A percentile compares a stretch with the other conserved stretches of the same genome.
phyloP scores from a whole-genome alignment of 2,329 filamentous ascomycete genomes.

The Claviceps arundinis region DNA sequence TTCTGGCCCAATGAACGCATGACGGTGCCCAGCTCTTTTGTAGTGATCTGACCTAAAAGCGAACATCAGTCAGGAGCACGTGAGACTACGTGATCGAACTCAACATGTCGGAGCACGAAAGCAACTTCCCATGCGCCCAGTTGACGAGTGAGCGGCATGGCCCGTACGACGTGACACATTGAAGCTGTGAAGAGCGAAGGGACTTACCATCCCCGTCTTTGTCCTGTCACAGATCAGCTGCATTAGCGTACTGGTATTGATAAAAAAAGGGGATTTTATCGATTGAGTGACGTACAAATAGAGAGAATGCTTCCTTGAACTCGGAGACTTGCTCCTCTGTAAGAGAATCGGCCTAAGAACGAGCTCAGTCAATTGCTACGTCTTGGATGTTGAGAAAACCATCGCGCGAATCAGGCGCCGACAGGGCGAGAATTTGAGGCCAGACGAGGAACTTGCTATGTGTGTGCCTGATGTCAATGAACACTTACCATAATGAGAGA shows the following conservation, averaged over 20 bases:
- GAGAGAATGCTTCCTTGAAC: constrained; percentile 99
- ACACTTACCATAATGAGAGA: constrained; percentile 4
- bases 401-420: neutral
- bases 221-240: constrained; percentile 42
- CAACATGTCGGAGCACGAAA: neutral
- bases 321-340: constrained; percentile 99
- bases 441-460: neutral
- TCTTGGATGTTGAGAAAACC: neutral
- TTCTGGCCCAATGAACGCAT: constrained; percentile 87
- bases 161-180: neutral
- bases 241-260: constrained; percentile 1
- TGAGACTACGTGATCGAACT: neutral
- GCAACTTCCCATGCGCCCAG: neutral
- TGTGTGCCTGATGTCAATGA: neutral
- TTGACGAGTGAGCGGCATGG: neutral
- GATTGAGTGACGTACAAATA: constrained; percentile 64
- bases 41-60: constrained; percentile 68
- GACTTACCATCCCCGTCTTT: constrained; percentile 83
- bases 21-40: constrained; percentile 79
- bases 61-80: neutral
- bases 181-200: too few species aligned
- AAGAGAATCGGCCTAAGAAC: constrained; percentile 76
- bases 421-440: constrained; percentile 4
- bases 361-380: constrained; percentile 11
- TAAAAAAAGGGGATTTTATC: neutral